These are phyloP conservation scores for Umbelopsis sp. DNA, from an alignment of 371 early-diverging fungal genomes.

Conservation along the genomic window DNA sequence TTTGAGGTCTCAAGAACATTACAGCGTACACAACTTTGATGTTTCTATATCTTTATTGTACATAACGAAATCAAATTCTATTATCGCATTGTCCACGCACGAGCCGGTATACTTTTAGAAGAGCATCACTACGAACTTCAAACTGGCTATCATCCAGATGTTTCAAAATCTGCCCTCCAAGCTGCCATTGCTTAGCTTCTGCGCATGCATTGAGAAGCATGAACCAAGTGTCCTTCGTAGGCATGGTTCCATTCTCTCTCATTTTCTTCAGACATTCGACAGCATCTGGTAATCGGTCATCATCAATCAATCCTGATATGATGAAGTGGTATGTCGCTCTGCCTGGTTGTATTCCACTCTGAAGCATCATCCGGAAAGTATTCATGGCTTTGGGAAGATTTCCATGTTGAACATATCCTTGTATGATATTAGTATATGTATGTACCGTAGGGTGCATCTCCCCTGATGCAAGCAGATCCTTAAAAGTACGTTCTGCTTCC, in stretches of 20 bases:
- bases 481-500: slow-evolving; percentile 42
- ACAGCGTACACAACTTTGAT: background rate
- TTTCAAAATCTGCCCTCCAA: slow-evolving; percentile 29
- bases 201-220: slow-evolving; percentile 38
- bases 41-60: slow-evolving; percentile 1
- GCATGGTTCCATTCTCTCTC: slow-evolving; percentile 25
- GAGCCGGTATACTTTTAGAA: slow-evolving; percentile 25
- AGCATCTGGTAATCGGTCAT: slow-evolving; percentile 42
- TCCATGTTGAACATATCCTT: slow-evolving; percentile 39
- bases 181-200: slow-evolving; percentile 29
- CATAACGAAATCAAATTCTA: slow-evolving; percentile 1
- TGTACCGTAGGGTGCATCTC: slow-evolving; percentile 41
- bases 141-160: slow-evolving; percentile 42
- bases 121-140: slow-evolving; percentile 32
- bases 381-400: slow-evolving; percentile 39
- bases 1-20: background rate
- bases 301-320: slow-evolving; percentile 40
- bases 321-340: slow-evolving; percentile 51
- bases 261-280: slow-evolving; percentile 37
- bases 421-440: slow-evolving; percentile 49
- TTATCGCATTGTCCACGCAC: slow-evolving; percentile 2
- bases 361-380: slow-evolving; percentile 39
- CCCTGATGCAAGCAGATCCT: slow-evolving; percentile 22
- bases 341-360: slow-evolving; percentile 37
- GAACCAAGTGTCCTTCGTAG: slow-evolving; percentile 46